These are phyloP conservation scores for Boletus holoroseus DNA, from an alignment of 1,284 basidiomycete genomes.

Conservation along the genomic window DNA sequence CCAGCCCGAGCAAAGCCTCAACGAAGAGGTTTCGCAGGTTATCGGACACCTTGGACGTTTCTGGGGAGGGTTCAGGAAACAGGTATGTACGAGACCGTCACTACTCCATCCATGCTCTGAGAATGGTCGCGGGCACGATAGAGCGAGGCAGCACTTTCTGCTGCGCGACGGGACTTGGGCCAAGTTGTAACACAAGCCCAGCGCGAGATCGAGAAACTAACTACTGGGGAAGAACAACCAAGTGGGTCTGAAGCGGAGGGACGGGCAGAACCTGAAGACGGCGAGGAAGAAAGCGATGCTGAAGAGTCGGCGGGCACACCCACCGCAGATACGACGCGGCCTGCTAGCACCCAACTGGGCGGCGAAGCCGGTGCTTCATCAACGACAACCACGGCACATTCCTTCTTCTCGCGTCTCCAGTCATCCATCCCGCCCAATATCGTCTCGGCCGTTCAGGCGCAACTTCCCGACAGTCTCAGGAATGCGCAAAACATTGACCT, in stretches of 20 bases:
- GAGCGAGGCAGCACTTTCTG: slow-evolving; percentile 71
- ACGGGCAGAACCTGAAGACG: slow-evolving; percentile 3
- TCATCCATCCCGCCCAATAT: slow-evolving; percentile 67
- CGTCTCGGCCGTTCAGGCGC: slow-evolving; percentile 60
- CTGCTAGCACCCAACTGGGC: slow-evolving; percentile 26
- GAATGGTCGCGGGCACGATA: slow-evolving; percentile 30
- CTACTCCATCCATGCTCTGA: slow-evolving; percentile 1
- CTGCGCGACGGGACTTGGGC: slow-evolving; percentile 71
- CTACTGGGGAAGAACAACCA: slow-evolving; percentile 31
- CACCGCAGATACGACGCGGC: slow-evolving; percentile 20
- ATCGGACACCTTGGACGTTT: slow-evolving; percentile 78
- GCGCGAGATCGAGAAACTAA: slow-evolving; percentile 68
- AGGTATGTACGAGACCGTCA: slow-evolving; percentile 48
- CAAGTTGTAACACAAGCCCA: slow-evolving; percentile 79
- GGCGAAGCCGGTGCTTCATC: slow-evolving; percentile 18
- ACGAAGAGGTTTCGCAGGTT: slow-evolving; percentile 84
- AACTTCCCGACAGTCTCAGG: slow-evolving; percentile 61
- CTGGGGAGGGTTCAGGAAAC: slow-evolving; percentile 86
- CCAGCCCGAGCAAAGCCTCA: slow-evolving; percentile 57
- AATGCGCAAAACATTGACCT: slow-evolving; percentile 63
- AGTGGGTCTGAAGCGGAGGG: neutral
- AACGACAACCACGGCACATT: slow-evolving; percentile 36
- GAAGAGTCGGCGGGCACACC: slow-evolving; percentile 24
- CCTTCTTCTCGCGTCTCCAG: slow-evolving; percentile 66
- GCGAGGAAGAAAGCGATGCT: slow-evolving; percentile 16